Evolutionary conservation across 495 filamentous ascomycete genomes (phyloP).

Genomic region (Penicillium egyptiacum): DNA sequence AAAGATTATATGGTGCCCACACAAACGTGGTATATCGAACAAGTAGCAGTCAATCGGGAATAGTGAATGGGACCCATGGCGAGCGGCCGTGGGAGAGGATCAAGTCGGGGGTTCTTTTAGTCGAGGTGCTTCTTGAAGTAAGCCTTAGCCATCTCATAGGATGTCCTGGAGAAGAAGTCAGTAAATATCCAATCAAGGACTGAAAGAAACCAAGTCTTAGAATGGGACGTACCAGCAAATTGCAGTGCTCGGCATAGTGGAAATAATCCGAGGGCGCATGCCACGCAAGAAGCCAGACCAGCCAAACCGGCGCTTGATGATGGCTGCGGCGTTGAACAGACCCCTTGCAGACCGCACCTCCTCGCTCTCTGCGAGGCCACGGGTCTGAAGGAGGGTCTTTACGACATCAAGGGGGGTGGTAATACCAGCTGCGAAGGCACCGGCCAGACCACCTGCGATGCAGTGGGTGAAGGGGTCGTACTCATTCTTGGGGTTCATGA

Average conservation of each 20-base stretch:
- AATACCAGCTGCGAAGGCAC: constrained; percentile 87
- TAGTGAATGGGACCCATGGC: constrained; percentile 14
- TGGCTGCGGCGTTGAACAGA: constrained; percentile 73
- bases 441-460: constrained; percentile 84
- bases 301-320: constrained; percentile 84
- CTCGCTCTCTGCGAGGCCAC: constrained; percentile 74
- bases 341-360: constrained; percentile 86
- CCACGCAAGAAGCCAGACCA: constrained; percentile 88
- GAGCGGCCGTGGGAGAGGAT: constrained; percentile 12
- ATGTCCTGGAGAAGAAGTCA: constrained; percentile 53
- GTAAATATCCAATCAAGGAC: constrained; percentile 7
- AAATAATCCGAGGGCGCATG: constrained; percentile 85
- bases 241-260: constrained; percentile 96
- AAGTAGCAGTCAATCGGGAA: constrained; percentile 9
- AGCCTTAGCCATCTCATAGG: constrained; percentile 77
- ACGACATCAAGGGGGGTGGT: constrained; percentile 97
- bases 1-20: constrained; percentile 16
- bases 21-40: constrained; percentile 17
- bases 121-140: constrained; percentile 58
- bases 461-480: constrained; percentile 95
- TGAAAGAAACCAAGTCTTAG: background rate
- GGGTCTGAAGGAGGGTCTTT: constrained; percentile 94
- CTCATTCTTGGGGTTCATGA: constrained; percentile 77
- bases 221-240: constrained; percentile 86
- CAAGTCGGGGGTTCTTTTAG: constrained; percentile 19